Conservation (phyloP, 352 stramenopile genomes). For the Blastocystis sp. region DNA sequence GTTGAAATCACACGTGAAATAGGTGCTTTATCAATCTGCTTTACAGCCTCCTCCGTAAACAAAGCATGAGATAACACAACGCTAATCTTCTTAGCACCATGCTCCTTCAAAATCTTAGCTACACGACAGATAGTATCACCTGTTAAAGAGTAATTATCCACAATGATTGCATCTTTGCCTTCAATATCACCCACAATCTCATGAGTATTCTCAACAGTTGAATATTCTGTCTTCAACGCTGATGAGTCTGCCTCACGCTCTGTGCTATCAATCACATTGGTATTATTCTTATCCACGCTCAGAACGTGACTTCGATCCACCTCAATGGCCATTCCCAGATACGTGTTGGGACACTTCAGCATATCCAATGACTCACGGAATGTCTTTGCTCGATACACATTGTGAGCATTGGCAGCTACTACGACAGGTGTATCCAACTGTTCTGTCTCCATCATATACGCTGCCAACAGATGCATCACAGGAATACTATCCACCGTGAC, state of each 20-base stretch:
- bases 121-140: conserved; percentile 60
- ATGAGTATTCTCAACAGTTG: conserved; percentile 43
- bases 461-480: conserved; percentile 54
- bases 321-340: conserved; percentile 48
- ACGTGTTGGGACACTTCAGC: conserved; percentile 51
- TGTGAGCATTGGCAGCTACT: conserved; percentile 46
- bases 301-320: conserved; percentile 44
- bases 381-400: conserved; percentile 54
- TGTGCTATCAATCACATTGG: conserved; percentile 47
- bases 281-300: conserved; percentile 61
- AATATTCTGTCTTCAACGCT: conserved; percentile 21
- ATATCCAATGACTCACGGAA: conserved; percentile 39
- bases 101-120: conserved; percentile 62
- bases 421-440: conserved; percentile 30
- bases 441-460: conserved; percentile 62
- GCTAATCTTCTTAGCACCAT: conserved; percentile 59
- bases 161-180: conserved; percentile 63
- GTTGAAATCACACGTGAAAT: conserved; percentile 57
- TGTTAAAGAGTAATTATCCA: conserved; percentile 62
- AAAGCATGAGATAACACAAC: conserved; percentile 62
- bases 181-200: conserved; percentile 63
- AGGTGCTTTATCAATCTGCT: conserved; percentile 61
- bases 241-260: conserved; percentile 40
- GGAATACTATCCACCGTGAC: conserved; percentile 53
- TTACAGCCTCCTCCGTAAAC: conserved; percentile 61